Conservation (phyloP, 305 asterid species). For the Euphrasia arctica region DNA sequence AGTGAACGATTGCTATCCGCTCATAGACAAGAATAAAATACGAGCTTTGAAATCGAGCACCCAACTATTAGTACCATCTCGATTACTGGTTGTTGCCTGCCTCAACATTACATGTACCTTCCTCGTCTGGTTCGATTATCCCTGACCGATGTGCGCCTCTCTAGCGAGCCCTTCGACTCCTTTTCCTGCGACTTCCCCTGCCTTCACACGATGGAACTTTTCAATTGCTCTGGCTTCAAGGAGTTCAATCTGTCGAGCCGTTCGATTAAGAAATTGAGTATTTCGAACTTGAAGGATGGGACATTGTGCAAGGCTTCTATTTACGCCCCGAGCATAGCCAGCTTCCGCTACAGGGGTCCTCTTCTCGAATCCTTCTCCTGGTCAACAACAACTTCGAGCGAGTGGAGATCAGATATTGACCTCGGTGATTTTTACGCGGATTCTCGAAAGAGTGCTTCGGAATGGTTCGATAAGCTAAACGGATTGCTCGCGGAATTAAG, state of each 20-base stretch:
- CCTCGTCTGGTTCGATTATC: neutral
- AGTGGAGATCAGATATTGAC: neutral
- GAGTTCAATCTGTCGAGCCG: neutral
- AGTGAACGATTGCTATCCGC: neutral
- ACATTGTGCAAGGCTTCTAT: neutral
- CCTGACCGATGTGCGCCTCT: neutral
- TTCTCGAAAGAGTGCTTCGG: neutral
- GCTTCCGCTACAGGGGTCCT: neutral
- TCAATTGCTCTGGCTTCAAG: neutral
- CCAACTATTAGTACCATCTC: neutral
- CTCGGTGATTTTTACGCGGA: neutral
- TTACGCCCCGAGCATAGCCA: neutral
- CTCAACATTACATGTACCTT: neutral
- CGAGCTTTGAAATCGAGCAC: neutral
- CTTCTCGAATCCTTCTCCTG: neutral
- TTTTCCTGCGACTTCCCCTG: neutral
- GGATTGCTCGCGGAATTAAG: neutral
- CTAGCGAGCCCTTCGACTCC: neutral
- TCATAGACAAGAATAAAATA: neutral
- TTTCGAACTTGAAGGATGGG: neutral
- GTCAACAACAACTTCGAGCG: neutral
- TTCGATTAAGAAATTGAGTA: neutral
- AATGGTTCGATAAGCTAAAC: neutral
- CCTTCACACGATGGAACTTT: neutral
- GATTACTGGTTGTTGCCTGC: neutral